phyloP scores from a whole-genome alignment of 371 early-diverging fungal species.

The Entomophthora muscae region DNA sequence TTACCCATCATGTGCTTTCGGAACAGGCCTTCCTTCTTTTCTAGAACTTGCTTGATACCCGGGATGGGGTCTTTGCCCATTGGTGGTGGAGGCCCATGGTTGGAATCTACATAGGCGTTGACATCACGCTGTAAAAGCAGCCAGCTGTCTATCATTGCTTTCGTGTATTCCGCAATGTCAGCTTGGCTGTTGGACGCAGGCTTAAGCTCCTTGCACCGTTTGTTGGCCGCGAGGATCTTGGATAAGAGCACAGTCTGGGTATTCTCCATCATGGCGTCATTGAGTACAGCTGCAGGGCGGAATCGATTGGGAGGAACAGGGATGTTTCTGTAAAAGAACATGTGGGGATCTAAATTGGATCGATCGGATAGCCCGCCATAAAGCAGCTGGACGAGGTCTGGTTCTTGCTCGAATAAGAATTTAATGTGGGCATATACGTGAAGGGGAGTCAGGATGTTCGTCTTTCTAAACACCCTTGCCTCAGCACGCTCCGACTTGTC shows the following conservation, averaged over 20 bases:
- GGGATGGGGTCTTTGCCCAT: constrained; percentile 40
- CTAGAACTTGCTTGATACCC: constrained; percentile 92
- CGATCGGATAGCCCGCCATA: constrained; percentile 35
- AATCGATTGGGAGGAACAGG: constrained; percentile 92
- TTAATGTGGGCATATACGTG: constrained; percentile 62
- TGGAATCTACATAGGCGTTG: constrained; percentile 86
- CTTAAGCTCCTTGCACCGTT: constrained; percentile 30
- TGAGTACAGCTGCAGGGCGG: constrained; percentile 85
- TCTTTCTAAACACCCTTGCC: not conserved
- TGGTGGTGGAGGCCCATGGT: constrained; percentile 29
- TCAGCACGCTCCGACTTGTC: not conserved
- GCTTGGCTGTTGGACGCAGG: constrained; percentile 18
- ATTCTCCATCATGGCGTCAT: constrained; percentile 82
- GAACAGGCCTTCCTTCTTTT: constrained; percentile 99
- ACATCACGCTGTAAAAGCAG: constrained; percentile 75
- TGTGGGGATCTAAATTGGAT: constrained; percentile 31
- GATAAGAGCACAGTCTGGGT: constrained; percentile 81
- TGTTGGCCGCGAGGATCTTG: constrained; percentile 67
- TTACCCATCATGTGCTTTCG: constrained; percentile 99
- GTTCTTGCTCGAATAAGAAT: constrained; percentile 58
- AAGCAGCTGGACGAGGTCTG: constrained; percentile 46
- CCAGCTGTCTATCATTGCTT: constrained; percentile 48
- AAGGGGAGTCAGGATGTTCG: constrained; percentile 40
- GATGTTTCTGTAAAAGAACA: constrained; percentile 92
- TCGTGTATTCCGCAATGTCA: constrained; percentile 24